phyloP scores from a whole-genome alignment of 257 asterid species.

The Solanum commersonii region DNA sequence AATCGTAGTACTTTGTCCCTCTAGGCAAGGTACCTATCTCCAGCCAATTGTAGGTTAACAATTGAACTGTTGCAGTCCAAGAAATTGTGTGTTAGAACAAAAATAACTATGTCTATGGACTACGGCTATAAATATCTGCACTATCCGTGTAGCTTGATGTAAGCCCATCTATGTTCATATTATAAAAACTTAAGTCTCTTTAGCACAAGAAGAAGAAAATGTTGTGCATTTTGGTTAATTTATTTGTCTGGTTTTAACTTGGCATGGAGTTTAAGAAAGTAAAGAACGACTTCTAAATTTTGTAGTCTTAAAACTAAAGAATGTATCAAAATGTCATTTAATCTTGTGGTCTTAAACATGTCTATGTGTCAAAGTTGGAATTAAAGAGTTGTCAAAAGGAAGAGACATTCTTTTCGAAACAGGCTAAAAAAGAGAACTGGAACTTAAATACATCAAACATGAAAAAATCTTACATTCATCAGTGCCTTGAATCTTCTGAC shows the following conservation, averaged over 20 bases:
- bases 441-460: background rate
- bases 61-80: background rate
- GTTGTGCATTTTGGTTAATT: background rate
- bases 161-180: background rate
- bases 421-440: background rate
- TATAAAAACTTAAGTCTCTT: background rate
- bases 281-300: background rate
- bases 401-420: background rate
- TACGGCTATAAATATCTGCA: background rate
- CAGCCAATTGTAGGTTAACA: background rate
- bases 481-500: background rate
- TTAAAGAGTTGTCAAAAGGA: background rate
- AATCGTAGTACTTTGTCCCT: background rate
- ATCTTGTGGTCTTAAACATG: background rate
- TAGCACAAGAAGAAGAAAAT: background rate
- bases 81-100: background rate
- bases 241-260: background rate
- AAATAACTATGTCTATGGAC: background rate
- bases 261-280: background rate
- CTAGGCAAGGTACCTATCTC: background rate
- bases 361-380: background rate
- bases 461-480: conserved; percentile 11
- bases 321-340: background rate
- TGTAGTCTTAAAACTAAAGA: background rate
- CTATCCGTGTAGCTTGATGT: background rate